Evolutionary conservation across 768 basidiomycete species (phyloP).

Genomic region (Termitomyces heimii): DNA sequence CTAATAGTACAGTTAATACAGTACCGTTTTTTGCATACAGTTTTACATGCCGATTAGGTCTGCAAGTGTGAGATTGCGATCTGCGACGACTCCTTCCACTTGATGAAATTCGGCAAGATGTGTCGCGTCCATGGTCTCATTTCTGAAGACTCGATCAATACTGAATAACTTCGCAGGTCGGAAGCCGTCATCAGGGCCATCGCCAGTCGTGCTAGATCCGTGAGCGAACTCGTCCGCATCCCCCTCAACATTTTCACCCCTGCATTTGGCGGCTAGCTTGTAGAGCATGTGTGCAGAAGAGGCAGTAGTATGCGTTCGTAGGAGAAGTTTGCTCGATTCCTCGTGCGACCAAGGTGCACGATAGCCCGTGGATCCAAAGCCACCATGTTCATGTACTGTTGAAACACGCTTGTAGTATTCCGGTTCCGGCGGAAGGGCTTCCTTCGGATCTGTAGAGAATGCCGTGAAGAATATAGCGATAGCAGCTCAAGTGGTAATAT

Average conservation of each 20-base stretch:
- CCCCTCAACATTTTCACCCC: constrained; percentile 46
- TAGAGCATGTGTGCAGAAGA: constrained; percentile 93
- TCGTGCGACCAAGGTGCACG: constrained; percentile 92
- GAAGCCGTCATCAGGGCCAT: constrained; percentile 63
- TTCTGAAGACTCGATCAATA: constrained; percentile 97
- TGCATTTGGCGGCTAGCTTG: constrained; percentile 81
- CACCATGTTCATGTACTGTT: constrained; percentile 79
- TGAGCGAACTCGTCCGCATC: constrained; percentile 37
- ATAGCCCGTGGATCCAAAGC: constrained; percentile 92
- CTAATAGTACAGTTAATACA: constrained; percentile 29
- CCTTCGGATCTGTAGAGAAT: constrained; percentile 59
- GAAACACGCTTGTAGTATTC: constrained; percentile 86
- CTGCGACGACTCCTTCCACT: constrained; percentile 99
- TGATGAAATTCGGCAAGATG: constrained; percentile 99
- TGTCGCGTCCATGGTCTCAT: constrained; percentile 97
- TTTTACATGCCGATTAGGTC: constrained; percentile 79
- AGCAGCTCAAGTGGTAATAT: constrained; percentile 13
- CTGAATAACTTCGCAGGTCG: constrained; percentile 92
- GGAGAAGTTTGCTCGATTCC: constrained; percentile 86
- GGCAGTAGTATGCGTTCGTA: constrained; percentile 96
- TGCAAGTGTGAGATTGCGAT: constrained; percentile 85
- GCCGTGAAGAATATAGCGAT: background rate
- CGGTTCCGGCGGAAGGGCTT: constrained; percentile 65
- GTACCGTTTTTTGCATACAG: background rate
- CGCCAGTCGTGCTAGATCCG: constrained; percentile 26